Percentiles rank a stretch among this genome's conserved stretches.
Evolutionary conservation across 1,284 basidiomycete genomes (phyloP).

Genomic region (Austroboletus rostrupii): DNA sequence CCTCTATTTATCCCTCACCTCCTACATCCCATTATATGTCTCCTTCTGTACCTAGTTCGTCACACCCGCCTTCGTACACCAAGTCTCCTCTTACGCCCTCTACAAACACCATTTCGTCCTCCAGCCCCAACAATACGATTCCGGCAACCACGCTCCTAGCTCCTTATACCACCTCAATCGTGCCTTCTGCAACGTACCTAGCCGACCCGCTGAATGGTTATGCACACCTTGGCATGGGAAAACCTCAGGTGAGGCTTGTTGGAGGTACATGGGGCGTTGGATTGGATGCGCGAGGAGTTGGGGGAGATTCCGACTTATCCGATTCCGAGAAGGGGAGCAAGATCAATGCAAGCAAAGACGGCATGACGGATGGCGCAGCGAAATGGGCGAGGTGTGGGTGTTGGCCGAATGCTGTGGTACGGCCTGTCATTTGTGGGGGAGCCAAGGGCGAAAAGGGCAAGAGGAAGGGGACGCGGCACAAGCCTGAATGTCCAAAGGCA

Average conservation of each 20-base stretch:
- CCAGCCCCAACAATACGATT: conserved; percentile 44
- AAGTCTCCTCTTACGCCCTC: conserved; percentile 34
- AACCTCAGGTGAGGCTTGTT: conserved; percentile 77
- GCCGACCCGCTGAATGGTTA: conserved; percentile 67
- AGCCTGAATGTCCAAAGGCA: conserved; percentile 17
- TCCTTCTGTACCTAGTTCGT: conserved; percentile 29
- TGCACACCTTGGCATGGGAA: conserved; percentile 68
- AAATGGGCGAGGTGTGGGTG: conserved; percentile 84
- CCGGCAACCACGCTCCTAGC: conserved; percentile 48
- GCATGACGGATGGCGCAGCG: conserved; percentile 36
- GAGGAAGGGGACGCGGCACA: conserved; percentile 16
- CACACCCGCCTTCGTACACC: conserved; percentile 29
- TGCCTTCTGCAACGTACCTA: conserved; percentile 60
- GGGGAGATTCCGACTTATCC: conserved; percentile 36
- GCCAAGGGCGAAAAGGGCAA: conserved; percentile 15
- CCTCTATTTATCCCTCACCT: conserved; percentile 30
- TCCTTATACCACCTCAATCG: conserved; percentile 55
- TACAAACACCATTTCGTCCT: conserved; percentile 27
- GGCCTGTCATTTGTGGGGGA: conserved; percentile 64
- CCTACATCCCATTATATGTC: conserved; percentile 25
- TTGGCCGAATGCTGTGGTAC: conserved; percentile 83
- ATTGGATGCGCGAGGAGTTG: conserved; percentile 80
- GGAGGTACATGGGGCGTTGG: conserved; percentile 79
- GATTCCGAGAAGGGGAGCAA: conserved; percentile 6
- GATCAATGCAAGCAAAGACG: conserved; percentile 2